Evolutionary conservation across 768 basidiomycete species (phyloP).

Genomic region (Suillus brevipes): DNA sequence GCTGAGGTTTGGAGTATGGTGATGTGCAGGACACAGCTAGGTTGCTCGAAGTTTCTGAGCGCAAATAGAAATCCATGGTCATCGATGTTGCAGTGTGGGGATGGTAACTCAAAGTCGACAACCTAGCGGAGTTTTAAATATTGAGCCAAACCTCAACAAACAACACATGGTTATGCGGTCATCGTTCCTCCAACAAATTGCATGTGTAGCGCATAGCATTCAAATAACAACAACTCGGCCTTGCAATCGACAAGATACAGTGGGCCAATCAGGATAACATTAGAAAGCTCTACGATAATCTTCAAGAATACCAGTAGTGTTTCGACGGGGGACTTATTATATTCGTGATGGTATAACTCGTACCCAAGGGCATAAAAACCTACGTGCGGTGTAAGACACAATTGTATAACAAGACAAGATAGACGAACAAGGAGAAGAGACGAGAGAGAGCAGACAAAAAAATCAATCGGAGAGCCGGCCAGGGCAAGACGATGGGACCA

Average conservation of each 20-base stretch:
- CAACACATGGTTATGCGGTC: too few species aligned
- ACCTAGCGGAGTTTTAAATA: background rate
- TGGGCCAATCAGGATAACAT: constrained; percentile 19
- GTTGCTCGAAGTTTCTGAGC: background rate
- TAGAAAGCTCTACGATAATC: constrained; percentile 28
- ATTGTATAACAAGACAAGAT: constrained; percentile 18
- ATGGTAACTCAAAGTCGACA: background rate
- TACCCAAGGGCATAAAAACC: constrained; percentile 29
- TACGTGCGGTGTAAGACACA: constrained; percentile 16
- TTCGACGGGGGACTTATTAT: constrained; percentile 22
- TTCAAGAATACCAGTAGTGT: constrained; percentile 30
- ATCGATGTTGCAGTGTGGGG: background rate
- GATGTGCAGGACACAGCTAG: background rate
- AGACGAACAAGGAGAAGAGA: constrained; percentile 22
- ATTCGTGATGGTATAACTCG: constrained; percentile 21
- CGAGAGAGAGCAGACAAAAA: constrained; percentile 13
- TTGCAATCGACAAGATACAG: background rate
- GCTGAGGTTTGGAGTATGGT: background rate
- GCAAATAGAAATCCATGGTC: too few species aligned
- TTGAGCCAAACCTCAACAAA: too few species aligned
- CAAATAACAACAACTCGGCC: background rate
- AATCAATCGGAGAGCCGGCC: constrained; percentile 10
- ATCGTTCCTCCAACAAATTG: too few species aligned
- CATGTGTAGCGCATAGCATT: background rate
- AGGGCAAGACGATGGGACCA: constrained; percentile 1